A percentile compares a stretch with the other conserved stretches of the same genome.
These are phyloP conservation scores for Hypocrella siamensis DNA, from an alignment of 2,329 filamentous ascomycete genomes.

Conservation along the genomic window DNA sequence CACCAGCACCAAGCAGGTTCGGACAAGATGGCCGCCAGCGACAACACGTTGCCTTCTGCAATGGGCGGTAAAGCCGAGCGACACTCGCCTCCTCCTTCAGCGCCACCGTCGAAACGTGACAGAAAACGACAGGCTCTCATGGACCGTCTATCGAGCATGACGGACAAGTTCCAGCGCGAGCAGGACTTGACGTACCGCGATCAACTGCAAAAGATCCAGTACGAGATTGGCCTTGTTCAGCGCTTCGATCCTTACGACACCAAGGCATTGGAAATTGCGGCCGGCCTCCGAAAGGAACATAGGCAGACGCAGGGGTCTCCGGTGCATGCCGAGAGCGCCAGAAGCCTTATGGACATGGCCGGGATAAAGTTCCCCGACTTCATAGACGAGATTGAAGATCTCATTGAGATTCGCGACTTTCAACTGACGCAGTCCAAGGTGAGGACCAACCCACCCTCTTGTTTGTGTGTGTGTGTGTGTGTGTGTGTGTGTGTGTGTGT, in stretches of 20 bases:
- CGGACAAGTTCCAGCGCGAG: conserved; percentile 63
- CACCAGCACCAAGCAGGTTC: too few relatives aligned
- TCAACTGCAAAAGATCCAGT: conserved; percentile 81
- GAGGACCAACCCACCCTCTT: conserved; percentile 17
- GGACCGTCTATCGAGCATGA: conserved; percentile 63
- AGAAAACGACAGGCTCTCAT: conserved; percentile 72
- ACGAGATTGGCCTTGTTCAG: conserved; percentile 74
- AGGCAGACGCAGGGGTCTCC: conserved; percentile 26
- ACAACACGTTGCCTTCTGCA: conserved; percentile 16
- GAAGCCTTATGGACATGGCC: conserved; percentile 54
- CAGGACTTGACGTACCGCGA: conserved; percentile 75
- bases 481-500: too few relatives aligned
- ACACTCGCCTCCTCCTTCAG: conserved; percentile 19
- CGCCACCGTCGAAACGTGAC: conserved; percentile 66
- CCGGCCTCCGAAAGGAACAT: conserved; percentile 42
- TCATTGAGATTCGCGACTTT: conserved; percentile 75
- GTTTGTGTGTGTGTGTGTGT: too few relatives aligned
- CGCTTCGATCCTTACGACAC: conserved; percentile 68
- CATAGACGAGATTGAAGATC: conserved; percentile 71
- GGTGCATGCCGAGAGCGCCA: conserved; percentile 23
- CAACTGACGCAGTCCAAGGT: conserved; percentile 72
- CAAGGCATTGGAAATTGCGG: conserved; percentile 56
- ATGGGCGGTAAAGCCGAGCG: conserved; percentile 18
- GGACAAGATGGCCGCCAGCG: conserved; percentile 23
- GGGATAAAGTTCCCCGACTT: conserved; percentile 78